These are phyloP conservation scores for Gracilariopsis chorda DNA, from an alignment of 23 red algal species.

Conservation along the genomic window DNA sequence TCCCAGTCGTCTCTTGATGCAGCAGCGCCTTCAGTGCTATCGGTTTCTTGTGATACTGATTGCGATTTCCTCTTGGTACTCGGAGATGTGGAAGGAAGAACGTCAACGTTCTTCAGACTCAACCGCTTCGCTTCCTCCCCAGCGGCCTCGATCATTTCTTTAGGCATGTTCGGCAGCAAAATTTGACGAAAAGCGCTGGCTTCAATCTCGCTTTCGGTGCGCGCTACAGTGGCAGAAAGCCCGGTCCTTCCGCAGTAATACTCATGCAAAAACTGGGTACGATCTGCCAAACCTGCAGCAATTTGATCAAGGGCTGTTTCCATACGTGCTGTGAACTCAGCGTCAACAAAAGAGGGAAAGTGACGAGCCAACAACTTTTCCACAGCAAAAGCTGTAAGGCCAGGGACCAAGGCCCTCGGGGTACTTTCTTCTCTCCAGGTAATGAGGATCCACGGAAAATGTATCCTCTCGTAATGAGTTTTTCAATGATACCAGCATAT, in stretches of 20 bases:
- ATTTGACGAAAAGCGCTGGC: slow-evolving; percentile 22
- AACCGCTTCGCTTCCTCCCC: not conserved
- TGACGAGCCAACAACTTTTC: slow-evolving; percentile 68
- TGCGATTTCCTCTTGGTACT: not conserved
- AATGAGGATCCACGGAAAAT: slow-evolving; percentile 59
- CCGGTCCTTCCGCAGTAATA: slow-evolving; percentile 90
- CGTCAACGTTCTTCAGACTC: not conserved
- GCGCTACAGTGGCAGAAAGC: slow-evolving; percentile 45
- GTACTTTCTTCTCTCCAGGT: slow-evolving; percentile 26
- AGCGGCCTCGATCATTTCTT: not conserved
- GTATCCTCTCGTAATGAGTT: slow-evolving; percentile 80
- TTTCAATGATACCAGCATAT: slow-evolving; percentile 95
- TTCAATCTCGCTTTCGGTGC: slow-evolving; percentile 69
- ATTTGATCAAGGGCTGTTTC: slow-evolving; percentile 87
- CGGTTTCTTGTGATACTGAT: not conserved
- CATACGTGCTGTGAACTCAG: slow-evolving; percentile 90
- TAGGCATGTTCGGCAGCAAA: slow-evolving; percentile 55
- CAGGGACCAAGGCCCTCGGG: slow-evolving; percentile 69
- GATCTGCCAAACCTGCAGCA: slow-evolving; percentile 78
- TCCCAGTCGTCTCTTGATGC: slow-evolving; percentile 7
- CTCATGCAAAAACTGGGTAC: slow-evolving; percentile 68
- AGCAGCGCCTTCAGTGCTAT: not conserved
- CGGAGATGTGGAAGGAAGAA: not conserved
- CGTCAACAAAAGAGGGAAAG: slow-evolving; percentile 90
- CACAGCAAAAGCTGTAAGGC: slow-evolving; percentile 90